Base-by-base conservation (phyloP, 345 rosid genomes). In the Lumnitzera racemosa region DNA sequence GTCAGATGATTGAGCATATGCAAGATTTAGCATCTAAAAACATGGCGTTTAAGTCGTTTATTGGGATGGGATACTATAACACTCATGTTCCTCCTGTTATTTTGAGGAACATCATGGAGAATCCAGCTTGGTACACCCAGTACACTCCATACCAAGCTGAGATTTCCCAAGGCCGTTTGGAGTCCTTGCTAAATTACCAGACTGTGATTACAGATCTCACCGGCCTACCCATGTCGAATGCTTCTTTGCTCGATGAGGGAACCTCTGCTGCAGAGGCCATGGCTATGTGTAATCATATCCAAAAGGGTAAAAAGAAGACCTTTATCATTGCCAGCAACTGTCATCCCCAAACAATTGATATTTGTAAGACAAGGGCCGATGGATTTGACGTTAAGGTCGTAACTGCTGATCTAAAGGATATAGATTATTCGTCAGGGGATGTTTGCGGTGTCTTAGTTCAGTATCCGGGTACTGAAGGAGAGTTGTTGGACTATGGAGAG, bases 261-360 rank as follows among this genome's bases (percentile, higher is more conserved):
- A 88, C 99, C 0, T 97, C 97, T 0, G 97, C 97, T 11, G 99
- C 99, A 1, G 99, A 94, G 80, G 99, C 99, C 7, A 90, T 90
- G 99, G 90, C 99, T 1, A 90, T 88, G 99, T 94, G 99, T 73
- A 94, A 94, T 74, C 84, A 86, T 55, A 90, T 94, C 20, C 78
- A 51, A 12, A 94, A 88, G 77, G 89, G 92, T 57, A 94, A 90
- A 82, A 94, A 86, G 84, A 94, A 90, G 77, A 90, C 96, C 24
- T 94, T 88, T 67, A 49, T 90, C 49, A 88, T 94, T 68, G 89
- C 95, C 24, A 84, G 58, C 62, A 90, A 86, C 68, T 90, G 96
- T 58, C 99, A 94, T 63, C 95, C 95, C 10, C 96, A 94, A 66
- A 94, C 99, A 15, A 90, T 90, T 62, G 99, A 94, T 69, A 78